These are phyloP conservation scores for Dalechampia spathulata DNA, from an alignment of 441 rosid species.

Conservation along the genomic window DNA sequence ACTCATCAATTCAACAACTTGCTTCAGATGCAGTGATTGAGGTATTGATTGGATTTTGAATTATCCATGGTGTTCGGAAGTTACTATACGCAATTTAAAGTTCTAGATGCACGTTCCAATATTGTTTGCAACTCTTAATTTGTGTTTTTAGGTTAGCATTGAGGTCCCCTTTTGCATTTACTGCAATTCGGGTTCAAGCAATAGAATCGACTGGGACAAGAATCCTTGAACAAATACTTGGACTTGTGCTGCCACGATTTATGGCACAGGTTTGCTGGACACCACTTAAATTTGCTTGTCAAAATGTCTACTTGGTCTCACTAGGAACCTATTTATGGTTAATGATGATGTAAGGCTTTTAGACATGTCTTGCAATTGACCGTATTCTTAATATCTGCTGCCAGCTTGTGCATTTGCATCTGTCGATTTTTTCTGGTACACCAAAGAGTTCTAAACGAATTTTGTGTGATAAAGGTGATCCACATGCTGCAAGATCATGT, in stretches of 20 bases:
- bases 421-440: no score
- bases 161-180: slow-evolving; percentile 79
- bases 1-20: slow-evolving; percentile 46
- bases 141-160: slow-evolving; percentile 50
- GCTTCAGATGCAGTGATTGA: slow-evolving; percentile 88
- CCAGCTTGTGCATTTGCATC: background rate
- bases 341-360: background rate
- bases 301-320: slow-evolving; percentile 1
- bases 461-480: no score
- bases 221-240: slow-evolving; percentile 75
- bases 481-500: no score
- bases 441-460: no score
- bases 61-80: slow-evolving; percentile 3
- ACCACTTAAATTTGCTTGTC: slow-evolving; percentile 8
- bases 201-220: slow-evolving; percentile 77
- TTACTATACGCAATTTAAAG: background rate
- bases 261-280: slow-evolving; percentile 68
- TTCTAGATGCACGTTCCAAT: slow-evolving; percentile 7
- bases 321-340: background rate
- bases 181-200: slow-evolving; percentile 57
- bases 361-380: background rate
- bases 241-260: slow-evolving; percentile 83
- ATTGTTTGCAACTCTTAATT: slow-evolving; percentile 6
- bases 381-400: background rate
- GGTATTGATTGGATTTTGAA: slow-evolving; percentile 32